Evolutionary conservation across 2,329 filamentous ascomycete species (phyloP).

Genomic region (Orbilia brochopaga): DNA sequence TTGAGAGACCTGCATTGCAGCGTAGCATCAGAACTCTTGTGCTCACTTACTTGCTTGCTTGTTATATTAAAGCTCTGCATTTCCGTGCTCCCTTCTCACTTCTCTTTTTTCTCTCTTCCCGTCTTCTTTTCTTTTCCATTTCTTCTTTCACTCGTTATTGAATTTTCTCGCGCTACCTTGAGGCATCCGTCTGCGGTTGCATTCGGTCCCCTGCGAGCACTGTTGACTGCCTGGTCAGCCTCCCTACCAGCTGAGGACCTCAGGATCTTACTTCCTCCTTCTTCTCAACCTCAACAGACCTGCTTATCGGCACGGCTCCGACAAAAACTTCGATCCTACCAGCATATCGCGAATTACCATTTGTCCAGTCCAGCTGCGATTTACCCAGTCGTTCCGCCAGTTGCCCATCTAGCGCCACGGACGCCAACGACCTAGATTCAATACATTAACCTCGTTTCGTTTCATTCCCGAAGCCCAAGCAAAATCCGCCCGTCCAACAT

Average conservation of each 20-base stretch:
- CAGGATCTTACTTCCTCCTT: neutral
- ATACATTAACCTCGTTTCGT: neutral
- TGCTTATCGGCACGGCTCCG: no score
- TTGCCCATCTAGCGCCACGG: no score
- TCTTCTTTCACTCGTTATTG: neutral
- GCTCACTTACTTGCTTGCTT: neutral
- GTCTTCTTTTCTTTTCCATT: conserved; percentile 7
- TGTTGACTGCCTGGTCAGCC: neutral
- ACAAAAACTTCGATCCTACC: no score
- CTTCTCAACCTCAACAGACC: no score
- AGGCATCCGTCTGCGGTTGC: neutral
- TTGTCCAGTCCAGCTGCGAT: no score
- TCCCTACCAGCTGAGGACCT: neutral
- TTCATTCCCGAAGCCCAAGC: neutral
- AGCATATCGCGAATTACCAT: no score
- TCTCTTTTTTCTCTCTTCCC: neutral
- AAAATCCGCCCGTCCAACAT: neutral
- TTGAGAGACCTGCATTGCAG: neutral
- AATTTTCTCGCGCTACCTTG: no score
- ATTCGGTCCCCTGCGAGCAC: neutral
- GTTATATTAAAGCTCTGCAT: neutral
- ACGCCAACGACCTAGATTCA: no score
- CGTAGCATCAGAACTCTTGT: neutral
- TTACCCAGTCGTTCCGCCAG: no score
- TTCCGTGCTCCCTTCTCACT: neutral